These are phyloP conservation scores for Penicillium ochrochloron DNA, from an alignment of 495 filamentous ascomycete species.

Conservation along the genomic window DNA sequence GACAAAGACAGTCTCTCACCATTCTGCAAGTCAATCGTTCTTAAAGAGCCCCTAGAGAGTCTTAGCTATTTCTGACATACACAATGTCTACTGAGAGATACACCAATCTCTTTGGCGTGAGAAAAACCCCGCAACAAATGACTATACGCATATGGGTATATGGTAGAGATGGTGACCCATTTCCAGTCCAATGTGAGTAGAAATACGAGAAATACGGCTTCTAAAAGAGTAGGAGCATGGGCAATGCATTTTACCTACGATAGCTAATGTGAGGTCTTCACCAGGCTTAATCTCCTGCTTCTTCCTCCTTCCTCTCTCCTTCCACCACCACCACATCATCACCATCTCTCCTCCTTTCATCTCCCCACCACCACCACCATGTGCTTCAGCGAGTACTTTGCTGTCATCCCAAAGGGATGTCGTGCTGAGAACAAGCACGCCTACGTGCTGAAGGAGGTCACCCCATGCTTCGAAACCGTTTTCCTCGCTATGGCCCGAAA, in stretches of 20 bases:
- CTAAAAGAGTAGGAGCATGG: too few species aligned
- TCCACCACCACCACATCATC: background rate
- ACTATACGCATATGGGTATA: background rate
- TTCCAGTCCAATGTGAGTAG: background rate
- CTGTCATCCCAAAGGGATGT: conserved; percentile 1
- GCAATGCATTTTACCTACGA: background rate
- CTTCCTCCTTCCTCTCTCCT: background rate
- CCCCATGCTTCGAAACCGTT: background rate
- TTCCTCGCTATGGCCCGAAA: background rate
- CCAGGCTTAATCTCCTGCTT: background rate
- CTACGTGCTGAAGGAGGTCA: background rate
- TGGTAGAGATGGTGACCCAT: background rate
- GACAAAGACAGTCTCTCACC: background rate
- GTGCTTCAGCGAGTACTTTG: background rate
- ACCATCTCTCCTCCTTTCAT: background rate
- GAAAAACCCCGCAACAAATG: background rate
- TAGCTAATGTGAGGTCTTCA: background rate
- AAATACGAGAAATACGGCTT: too few species aligned
- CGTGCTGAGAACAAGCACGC: background rate
- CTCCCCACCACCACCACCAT: background rate
- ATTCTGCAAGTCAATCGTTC: background rate
- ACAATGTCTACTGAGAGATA: background rate
- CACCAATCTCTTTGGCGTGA: background rate
- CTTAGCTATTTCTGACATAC: background rate
- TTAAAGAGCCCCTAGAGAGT: background rate